Evolutionary conservation across 2,329 filamentous ascomycete species (phyloP).

Genomic region (Alternaria arbusti): DNA sequence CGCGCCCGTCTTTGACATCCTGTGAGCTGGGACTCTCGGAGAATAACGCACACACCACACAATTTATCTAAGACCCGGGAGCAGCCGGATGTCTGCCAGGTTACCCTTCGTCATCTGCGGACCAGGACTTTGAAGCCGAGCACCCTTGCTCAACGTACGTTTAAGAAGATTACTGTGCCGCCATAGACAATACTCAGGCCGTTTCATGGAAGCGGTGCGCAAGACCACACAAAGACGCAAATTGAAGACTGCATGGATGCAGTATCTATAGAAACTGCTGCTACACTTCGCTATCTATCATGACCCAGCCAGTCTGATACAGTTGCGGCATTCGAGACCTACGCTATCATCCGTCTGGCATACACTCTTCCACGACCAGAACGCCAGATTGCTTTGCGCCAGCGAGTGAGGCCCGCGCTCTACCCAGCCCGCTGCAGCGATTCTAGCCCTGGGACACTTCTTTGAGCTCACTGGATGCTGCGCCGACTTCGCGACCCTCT

Average conservation of each 20-base stretch:
- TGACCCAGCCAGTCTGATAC: background rate
- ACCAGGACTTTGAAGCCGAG: background rate
- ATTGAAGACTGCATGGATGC: background rate
- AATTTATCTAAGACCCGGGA: slow-evolving; percentile 10
- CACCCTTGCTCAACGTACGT: slow-evolving; percentile 3
- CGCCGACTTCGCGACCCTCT: background rate
- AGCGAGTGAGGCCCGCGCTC: background rate
- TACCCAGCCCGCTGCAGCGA: background rate
- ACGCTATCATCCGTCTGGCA: background rate
- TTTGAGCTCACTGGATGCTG: background rate
- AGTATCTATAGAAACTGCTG: background rate
- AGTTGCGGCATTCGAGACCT: background rate
- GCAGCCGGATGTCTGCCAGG: slow-evolving; percentile 9
- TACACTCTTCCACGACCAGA: background rate
- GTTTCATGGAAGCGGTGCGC: background rate
- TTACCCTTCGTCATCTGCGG: slow-evolving; percentile 2
- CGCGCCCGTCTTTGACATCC: background rate
- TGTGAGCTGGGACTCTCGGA: slow-evolving; percentile 2
- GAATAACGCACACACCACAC: slow-evolving; percentile 10
- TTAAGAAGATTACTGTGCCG: background rate
- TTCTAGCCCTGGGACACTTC: background rate
- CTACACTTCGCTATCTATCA: background rate
- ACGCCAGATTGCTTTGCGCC: background rate
- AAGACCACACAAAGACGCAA: background rate
- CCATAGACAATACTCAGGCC: background rate